These are phyloP conservation scores for Catunica adiposa DNA, from an alignment of 2,329 filamentous ascomycete species.

Conservation along the genomic window DNA sequence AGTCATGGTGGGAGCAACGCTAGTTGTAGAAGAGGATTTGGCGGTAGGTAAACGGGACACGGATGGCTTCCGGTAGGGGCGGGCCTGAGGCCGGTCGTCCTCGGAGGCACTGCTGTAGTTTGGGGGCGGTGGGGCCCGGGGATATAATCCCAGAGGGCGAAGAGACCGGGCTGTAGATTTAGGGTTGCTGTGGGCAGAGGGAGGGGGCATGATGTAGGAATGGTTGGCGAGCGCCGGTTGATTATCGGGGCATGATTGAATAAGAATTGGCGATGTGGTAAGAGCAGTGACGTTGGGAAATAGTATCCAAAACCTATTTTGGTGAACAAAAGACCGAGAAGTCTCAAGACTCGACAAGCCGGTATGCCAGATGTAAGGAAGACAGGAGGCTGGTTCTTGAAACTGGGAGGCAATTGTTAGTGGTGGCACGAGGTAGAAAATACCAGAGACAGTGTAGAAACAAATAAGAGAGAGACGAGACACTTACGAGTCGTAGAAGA, in stretches of 20 bases:
- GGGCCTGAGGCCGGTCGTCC: neutral
- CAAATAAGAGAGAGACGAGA: neutral
- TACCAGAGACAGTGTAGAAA: neutral
- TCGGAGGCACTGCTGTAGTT: constrained; percentile 2
- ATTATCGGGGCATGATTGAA: neutral
- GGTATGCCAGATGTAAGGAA: too few species aligned
- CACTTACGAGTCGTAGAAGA: neutral
- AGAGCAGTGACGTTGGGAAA: too few species aligned
- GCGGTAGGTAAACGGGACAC: neutral
- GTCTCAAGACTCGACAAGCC: too few species aligned
- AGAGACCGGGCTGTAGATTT: constrained; percentile 8
- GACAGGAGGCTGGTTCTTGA: too few species aligned
- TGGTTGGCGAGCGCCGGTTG: neutral
- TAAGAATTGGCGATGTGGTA: neutral
- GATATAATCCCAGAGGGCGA: neutral
- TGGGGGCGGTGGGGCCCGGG: neutral
- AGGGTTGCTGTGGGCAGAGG: constrained; percentile 5
- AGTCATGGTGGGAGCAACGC: neutral
- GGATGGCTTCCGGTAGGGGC: neutral
- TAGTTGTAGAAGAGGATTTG: neutral
- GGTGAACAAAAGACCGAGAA: too few species aligned
- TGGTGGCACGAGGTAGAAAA: neutral
- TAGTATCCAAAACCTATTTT: too few species aligned
- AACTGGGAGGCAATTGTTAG: neutral
- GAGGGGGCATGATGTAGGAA: constrained; percentile 6